These are phyloP conservation scores for Sporothrix sp. DNA, from an alignment of 2,329 filamentous ascomycete species.

Conservation along the genomic window DNA sequence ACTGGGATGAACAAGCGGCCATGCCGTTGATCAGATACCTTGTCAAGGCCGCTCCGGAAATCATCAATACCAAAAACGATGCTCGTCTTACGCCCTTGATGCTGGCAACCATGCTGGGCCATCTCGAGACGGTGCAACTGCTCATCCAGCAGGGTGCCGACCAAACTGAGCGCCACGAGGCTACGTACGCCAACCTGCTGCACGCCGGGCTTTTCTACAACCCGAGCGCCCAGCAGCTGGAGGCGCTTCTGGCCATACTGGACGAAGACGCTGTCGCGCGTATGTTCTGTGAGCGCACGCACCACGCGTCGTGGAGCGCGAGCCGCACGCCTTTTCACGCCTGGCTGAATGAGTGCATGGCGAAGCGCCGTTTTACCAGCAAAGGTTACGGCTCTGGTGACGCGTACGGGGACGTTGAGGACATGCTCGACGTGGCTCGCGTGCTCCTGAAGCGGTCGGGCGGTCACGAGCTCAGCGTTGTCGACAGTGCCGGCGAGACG, in stretches of 20 bases:
- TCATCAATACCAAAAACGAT: slow-evolving; percentile 51
- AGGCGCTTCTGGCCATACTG: slow-evolving; percentile 46
- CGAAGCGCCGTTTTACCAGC: too few relatives aligned
- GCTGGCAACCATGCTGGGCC: slow-evolving; percentile 51
- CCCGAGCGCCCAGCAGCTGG: slow-evolving; percentile 29
- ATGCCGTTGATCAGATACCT: slow-evolving; percentile 55
- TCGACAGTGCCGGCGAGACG: slow-evolving; percentile 57
- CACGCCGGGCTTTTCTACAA: slow-evolving; percentile 42
- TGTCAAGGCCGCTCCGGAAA: slow-evolving; percentile 49
- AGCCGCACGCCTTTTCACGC: slow-evolving; percentile 55
- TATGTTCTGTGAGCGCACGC: slow-evolving; percentile 50
- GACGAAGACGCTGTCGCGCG: slow-evolving; percentile 45
- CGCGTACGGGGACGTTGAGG: slow-evolving; percentile 16
- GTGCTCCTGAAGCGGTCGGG: slow-evolving; percentile 43
- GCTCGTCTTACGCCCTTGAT: slow-evolving; percentile 57
- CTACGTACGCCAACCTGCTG: slow-evolving; percentile 53
- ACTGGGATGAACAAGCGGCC: slow-evolving; percentile 30
- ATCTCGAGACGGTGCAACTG: slow-evolving; percentile 44
- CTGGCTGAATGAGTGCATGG: slow-evolving; percentile 34
- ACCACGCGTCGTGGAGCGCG: slow-evolving; percentile 30
- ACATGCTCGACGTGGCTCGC: slow-evolving; percentile 34
- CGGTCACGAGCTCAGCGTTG: slow-evolving; percentile 45
- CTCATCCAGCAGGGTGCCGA: slow-evolving; percentile 62
- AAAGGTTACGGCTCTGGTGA: background rate
- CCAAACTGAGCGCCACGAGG: slow-evolving; percentile 50